Evolutionary conservation across 371 early-diverging fungal species (phyloP), one percentile per base, ranked within the genome.

Genomic region (Mucor circinelloides): DNA sequence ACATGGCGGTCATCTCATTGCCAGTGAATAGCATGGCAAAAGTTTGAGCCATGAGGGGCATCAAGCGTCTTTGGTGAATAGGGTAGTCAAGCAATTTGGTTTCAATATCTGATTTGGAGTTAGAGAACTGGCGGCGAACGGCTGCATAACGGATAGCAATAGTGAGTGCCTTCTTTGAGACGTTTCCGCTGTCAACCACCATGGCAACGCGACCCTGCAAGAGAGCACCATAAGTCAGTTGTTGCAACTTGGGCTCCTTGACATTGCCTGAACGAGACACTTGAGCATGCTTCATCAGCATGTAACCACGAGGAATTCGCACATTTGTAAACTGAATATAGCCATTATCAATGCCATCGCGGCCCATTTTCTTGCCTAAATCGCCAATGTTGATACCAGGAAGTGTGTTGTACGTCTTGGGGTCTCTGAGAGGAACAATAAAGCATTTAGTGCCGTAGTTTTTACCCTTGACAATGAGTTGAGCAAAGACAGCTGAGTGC

Each of bases 211-310:
- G 91, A 31, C 95, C 95, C 74, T 87, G 89, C 67, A 96, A 90
- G 66, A 96, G 82, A 15, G 96, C 86, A 57, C 97, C 97, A 66
- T 95, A 96, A 12, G 97, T 91, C 71, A 82, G 58, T 66, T 83
- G 83, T 23, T 80, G 80, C 19, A 83, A 58, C 63, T 77, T 85
- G 25, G 93, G 93, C 70, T 90, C 90, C 57, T 83, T 81, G 66
- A 91, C 91, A 48, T 85, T 80, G 60, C 93, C 93, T 2, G 85
- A 80, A n/a, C 93, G 88, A 57, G 89, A 86, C 23, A 97, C 97
- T 86, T 95, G 92, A 63, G 97, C 88, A 79, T 96, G 93, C 84
- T 94, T 96, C 93, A 94, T 93, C 61, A 94, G 73, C 93, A 94
- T 91, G 77, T 93, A 89, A 38, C 87, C 85, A 44, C 94, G 83